These are phyloP conservation scores for Vitis rotundifolia DNA, from an alignment of 164 flowering plant genomes.

Conservation along the genomic window DNA sequence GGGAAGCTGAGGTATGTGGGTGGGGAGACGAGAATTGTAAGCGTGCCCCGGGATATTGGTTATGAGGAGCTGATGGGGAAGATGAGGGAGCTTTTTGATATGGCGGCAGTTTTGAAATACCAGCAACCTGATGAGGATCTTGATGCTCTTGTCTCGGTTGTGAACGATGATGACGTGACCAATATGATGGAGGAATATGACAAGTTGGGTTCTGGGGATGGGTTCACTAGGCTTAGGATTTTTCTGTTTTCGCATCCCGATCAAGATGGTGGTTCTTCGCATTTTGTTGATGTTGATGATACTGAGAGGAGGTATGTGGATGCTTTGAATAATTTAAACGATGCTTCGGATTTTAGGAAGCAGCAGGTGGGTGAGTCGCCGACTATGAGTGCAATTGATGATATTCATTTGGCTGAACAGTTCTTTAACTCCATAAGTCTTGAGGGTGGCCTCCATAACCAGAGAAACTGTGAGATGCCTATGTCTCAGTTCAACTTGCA, in stretches of 20 bases:
- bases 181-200: constrained; percentile 99
- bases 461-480: constrained; percentile 53
- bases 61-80: constrained; percentile 75
- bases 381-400: constrained; percentile 38
- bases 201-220: constrained; percentile 80
- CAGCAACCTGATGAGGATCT: constrained; percentile 99
- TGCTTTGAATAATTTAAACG: constrained; percentile 84
- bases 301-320: constrained; percentile 92
- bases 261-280: constrained; percentile 50
- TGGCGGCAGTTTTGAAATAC: constrained; percentile 68
- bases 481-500: constrained; percentile 50
- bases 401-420: constrained; percentile 47
- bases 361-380: constrained; percentile 46
- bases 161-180: constrained; percentile 91
- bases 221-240: constrained; percentile 79
- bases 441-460: constrained; percentile 51
- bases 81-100: constrained; percentile 86
- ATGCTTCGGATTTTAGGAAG: constrained; percentile 52
- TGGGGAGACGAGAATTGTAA: constrained; percentile 92
- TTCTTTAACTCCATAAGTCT: constrained; percentile 45
- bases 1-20: constrained; percentile 96
- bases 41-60: constrained; percentile 62
- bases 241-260: constrained; percentile 74
- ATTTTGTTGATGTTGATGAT: constrained; percentile 67
- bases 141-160: constrained; percentile 95